Base-by-base conservation (phyloP, 139 green algal genomes). In the Nannochloris sp. region DNA sequence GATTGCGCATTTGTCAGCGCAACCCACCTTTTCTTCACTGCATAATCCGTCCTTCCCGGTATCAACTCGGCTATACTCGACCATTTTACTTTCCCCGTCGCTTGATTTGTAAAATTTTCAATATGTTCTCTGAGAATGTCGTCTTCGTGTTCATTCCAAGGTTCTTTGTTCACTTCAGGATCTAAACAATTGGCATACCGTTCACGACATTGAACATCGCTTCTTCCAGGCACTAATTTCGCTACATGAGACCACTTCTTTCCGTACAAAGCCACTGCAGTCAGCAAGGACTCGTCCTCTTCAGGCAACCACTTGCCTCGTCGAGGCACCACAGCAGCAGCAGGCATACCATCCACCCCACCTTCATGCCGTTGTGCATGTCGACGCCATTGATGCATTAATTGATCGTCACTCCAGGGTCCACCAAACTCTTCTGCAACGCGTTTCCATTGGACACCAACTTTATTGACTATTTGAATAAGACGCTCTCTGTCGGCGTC, bases 311-410 rank as follows among this genome's bases (percentile, higher is more conserved):
- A 76, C 59, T 53, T 54, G n/a, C 70, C 70, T 29, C 25, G 51
- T 29, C 63, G 62, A 15, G 61, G 34, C 1, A 9, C 4, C 10
- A 68, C 45, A 12, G 38, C 53, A 6, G 30, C 33, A 27, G 42
- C 42, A 19, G 19, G 19, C n/a, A n/a, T n/a, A 19, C 42, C 42
- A 27, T 19, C 42, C 42, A 19, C 42, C 0, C 44, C 44, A 10
- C 30, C 46, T 30, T 37, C 24, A 10, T 25, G 23, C 19, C 70
- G 48, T 56, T 71, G 60, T 23, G 54, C 34, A 23, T 72, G 70
- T 42, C 61, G 62, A 48, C 70, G 55, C 70, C 70, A 76, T 33
- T 60, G 60, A 61, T 76, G 54, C 70, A 76, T 76, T 13, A 76
- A 61, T 54, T 67, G 61, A 35, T 61, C 44, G 3, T 38, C 15